phyloP scores from a whole-genome alignment of 805 yeast species.

The Candida morakotiae region DNA sequence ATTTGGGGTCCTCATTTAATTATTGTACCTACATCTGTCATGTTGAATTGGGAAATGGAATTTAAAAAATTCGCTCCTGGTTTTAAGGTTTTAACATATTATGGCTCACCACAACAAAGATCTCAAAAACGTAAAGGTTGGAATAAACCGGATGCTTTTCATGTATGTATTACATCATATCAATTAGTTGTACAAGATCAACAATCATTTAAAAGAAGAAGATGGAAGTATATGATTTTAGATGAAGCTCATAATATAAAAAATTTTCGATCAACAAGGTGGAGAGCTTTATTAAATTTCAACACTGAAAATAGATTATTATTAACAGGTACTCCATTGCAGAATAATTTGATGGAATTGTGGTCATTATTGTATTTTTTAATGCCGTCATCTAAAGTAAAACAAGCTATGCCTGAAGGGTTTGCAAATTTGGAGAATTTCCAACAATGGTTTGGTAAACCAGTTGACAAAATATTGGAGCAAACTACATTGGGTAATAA shows the following conservation, averaged over 20 bases:
- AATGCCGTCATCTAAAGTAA: conserved; percentile 84
- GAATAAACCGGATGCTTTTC: conserved; percentile 95
- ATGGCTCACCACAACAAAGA: conserved; percentile 96
- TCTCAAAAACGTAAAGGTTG: conserved; percentile 95
- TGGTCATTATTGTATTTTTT: conserved; percentile 94
- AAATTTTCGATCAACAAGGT: conserved; percentile 91
- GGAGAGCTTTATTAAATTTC: conserved; percentile 94
- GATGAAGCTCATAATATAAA: conserved; percentile 99
- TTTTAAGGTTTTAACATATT: conserved; percentile 88
- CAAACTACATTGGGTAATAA: conserved; percentile 48
- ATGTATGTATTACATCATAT: conserved; percentile 94
- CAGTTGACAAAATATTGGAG: conserved; percentile 90
- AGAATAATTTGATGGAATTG: conserved; percentile 88
- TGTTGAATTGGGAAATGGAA: conserved; percentile 99
- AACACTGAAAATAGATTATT: conserved; percentile 85
- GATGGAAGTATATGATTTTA: conserved; percentile 93
- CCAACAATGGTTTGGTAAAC: conserved; percentile 98
- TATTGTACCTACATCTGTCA: conserved; percentile 95
- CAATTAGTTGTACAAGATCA: conserved; percentile 98
- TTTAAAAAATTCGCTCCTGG: conserved; percentile 98
- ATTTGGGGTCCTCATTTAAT: conserved; percentile 98
- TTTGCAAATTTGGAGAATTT: conserved; percentile 95
- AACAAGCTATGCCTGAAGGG: conserved; percentile 83
- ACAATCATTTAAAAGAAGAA: conserved; percentile 83
- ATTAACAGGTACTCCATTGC: conserved; percentile 95